Percentiles rank a stretch among this genome's conserved stretches.
phyloP scores from a whole-genome alignment of 1,284 basidiomycete species.

The Boletus smithii region DNA sequence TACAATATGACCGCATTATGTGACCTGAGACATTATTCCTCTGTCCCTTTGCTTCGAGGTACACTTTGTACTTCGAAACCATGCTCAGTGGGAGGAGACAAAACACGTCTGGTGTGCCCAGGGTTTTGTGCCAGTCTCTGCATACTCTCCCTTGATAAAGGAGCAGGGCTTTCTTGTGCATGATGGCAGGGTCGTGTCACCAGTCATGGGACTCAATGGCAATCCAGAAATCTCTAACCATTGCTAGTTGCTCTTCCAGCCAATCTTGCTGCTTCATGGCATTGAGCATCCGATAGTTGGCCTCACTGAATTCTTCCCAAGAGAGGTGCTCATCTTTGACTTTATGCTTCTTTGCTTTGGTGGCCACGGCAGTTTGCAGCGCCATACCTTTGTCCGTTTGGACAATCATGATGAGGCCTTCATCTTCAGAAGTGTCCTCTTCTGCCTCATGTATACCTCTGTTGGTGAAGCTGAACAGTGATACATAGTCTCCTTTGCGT shows the following conservation, averaged over 20 bases:
- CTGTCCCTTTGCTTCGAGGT: no score
- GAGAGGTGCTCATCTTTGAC: background rate
- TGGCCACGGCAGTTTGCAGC: background rate
- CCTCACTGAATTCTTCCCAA: constrained; percentile 3
- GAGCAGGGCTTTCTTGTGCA: background rate
- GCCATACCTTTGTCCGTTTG: background rate
- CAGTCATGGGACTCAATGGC: background rate
- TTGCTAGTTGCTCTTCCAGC: background rate
- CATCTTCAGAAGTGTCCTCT: background rate
- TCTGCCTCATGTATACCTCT: background rate
- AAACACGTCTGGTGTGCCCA: background rate
- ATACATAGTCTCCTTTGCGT: background rate
- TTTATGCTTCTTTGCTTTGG: background rate
- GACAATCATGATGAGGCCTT: background rate
- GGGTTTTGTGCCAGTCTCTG: background rate
- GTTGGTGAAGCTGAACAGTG: background rate
- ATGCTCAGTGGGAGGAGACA: background rate
- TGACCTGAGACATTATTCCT: no score
- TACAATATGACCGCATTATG: no score
- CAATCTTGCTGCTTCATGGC: background rate
- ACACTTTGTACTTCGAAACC: no score
- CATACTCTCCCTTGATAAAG: background rate
- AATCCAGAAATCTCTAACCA: background rate
- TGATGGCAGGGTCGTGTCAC: background rate
- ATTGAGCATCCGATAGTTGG: background rate